Evolutionary conservation across 2,329 filamentous ascomycete genomes (phyloP), one percentile per base, ranked within the genome.

Genomic region (Lasiodiplodia hormozganensis): DNA sequence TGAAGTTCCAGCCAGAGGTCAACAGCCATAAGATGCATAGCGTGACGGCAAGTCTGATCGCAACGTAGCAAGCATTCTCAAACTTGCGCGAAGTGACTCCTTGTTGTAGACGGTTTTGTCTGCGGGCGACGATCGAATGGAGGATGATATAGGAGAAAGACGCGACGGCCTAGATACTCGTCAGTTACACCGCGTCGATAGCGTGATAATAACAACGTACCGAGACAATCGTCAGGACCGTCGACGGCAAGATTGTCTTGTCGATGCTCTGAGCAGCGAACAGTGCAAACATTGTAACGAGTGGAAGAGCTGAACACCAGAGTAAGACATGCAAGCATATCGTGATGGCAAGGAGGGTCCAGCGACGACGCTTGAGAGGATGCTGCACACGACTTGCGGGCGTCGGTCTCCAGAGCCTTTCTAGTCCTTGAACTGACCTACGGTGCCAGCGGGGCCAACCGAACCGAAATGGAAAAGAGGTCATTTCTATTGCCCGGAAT

Each of bases 1-100:
- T 79, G 70, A 81, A 74, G 70, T 80, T 77, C 79, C 79, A 81
- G 7, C 79, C 79, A 2, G 73, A 73, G 3, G 78, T 78, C 69
- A 80, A 65, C 18, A 81, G 69, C 79, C 79, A 81, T 7, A 80
- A 68, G 16, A 76, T 71, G 66, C 76, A 79, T 34, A 79, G 56
- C 18, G 74, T 72, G 25, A 75, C 73, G 11, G 74, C 75, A 40
- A 78, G 57, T 6, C 78, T 77, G 12, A 77, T 73, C 31, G 76
- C 76, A 36, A 79, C 53, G 64, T 80, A 78, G 6, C 73, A 74
- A 1, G 75, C 75, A 53, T 75, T 76, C 54, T 75, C 75, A 73
- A 71, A 12, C 72, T 72, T 16, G 62, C 70, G 38, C 73, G 71
- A 18, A 70, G 72, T 65, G 70, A 68, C 68, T 76, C 73, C 62